phyloP scores from a whole-genome alignment of 805 yeast species.

The Myxozyma neotropica region DNA sequence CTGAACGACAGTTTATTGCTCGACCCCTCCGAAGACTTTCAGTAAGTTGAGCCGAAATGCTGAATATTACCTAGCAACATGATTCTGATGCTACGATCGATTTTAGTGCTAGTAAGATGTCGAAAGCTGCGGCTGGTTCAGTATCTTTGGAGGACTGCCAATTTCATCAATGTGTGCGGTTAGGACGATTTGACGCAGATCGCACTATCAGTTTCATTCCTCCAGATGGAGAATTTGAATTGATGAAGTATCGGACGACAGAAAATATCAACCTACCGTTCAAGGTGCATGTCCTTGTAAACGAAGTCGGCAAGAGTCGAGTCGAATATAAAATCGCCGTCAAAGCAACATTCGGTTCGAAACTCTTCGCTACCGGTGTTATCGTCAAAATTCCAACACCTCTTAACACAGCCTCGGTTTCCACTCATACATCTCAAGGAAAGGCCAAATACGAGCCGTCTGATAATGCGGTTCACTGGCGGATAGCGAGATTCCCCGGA shows the following conservation, averaged over 20 bases:
- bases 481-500: conserved; percentile 67
- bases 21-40: conserved; percentile 35
- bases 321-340: conserved; percentile 63
- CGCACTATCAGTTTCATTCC: conserved; percentile 72
- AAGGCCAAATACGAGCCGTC: conserved; percentile 69
- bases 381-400: conserved; percentile 71
- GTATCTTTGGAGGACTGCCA: conserved; percentile 73
- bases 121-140: conserved; percentile 49
- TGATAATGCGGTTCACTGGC: conserved; percentile 69
- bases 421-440: conserved; percentile 56
- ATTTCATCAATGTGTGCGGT: conserved; percentile 78
- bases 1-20: conserved; percentile 57
- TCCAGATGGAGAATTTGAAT: conserved; percentile 78
- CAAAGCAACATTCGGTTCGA: conserved; percentile 58
- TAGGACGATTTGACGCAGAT: conserved; percentile 65
- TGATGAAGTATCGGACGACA: conserved; percentile 66
- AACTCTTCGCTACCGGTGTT: conserved; percentile 65
- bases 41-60: background rate
- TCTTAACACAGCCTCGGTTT: conserved; percentile 54
- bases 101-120: conserved; percentile 32
- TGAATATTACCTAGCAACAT: too few species aligned
- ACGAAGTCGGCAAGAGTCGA: conserved; percentile 48
- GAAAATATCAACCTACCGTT: conserved; percentile 73
- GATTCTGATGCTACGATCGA: too few species aligned
- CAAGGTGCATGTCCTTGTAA: conserved; percentile 59